phyloP scores from a whole-genome alignment of 495 filamentous ascomycete species.

The Hyphodiscus hymeniophilus region DNA sequence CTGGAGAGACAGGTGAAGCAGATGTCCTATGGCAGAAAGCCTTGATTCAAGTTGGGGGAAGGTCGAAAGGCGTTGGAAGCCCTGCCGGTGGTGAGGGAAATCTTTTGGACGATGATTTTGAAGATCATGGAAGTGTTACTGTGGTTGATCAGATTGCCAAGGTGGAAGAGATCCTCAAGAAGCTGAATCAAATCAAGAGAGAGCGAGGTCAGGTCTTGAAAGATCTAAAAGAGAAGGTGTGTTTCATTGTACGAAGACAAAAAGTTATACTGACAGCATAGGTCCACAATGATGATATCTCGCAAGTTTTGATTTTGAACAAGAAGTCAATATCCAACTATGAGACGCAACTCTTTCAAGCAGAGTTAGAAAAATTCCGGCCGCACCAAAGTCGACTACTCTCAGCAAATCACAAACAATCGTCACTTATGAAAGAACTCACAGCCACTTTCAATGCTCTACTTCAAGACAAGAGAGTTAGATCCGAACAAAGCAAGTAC shows the following conservation, averaged over 20 bases:
- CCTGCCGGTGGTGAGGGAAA: constrained; percentile 59
- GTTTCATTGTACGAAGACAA: constrained; percentile 5
- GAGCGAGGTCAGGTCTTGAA: constrained; percentile 88
- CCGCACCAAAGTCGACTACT: constrained; percentile 86
- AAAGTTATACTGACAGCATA: constrained; percentile 33
- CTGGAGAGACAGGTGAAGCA: constrained; percentile 79
- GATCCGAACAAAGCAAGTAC: constrained; percentile 90
- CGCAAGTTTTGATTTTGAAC: constrained; percentile 92
- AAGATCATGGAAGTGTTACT: constrained; percentile 66
- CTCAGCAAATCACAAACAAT: constrained; percentile 90
- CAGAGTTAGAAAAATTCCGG: constrained; percentile 91
- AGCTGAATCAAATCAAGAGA: constrained; percentile 81
- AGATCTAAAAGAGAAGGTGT: constrained; percentile 93
- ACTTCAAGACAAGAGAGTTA: constrained; percentile 88
- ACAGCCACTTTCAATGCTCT: constrained; percentile 81
- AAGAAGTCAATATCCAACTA: constrained; percentile 88
- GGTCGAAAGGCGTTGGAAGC: constrained; percentile 42
- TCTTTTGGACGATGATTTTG: constrained; percentile 85
- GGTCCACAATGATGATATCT: constrained; percentile 95
- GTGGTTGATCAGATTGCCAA: constrained; percentile 83
- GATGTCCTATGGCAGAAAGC: constrained; percentile 85
- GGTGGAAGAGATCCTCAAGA: constrained; percentile 88
- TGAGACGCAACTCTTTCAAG: constrained; percentile 83
- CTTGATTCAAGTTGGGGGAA: constrained; percentile 54
- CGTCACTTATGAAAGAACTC: constrained; percentile 88